Base-by-base conservation (phyloP, 768 basidiomycete genomes). In the Cyclocybe aegerita region DNA sequence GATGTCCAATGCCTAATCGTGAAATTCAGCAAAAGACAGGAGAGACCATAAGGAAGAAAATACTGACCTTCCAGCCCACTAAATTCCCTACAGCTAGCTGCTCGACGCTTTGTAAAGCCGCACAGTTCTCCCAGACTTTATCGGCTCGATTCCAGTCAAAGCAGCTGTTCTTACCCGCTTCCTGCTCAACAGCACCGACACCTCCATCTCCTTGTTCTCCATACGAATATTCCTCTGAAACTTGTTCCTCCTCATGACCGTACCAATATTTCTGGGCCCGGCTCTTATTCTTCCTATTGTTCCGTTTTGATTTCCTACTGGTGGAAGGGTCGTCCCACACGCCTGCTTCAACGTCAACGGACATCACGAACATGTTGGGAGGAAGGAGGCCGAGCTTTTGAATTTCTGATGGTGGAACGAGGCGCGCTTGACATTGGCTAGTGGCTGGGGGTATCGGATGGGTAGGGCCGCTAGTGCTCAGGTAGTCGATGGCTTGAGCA, bases 361-460 rank as follows among this genome's bases (percentile, higher is more conserved):
- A 83, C 2, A 87, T 88, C 32, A 90, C 84, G 53, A 90, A 81
- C 58, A 90, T 61, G 45, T 85, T 82, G 4, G 70, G 58, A 0
- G 88, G 88, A 7, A 90, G 57, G 41, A 68, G 59, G 12, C 78
- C 79, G 4, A 45, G 56, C 30, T 70, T 74, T 43, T 78, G 66
- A 39, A 80, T 77, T 59, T 83, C 79, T 3, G 88, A 89, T 0
- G 88, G 88, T 2, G 86, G 82, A 31, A 87, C 56, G 9, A 87
- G 65, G 1, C 70, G 74, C 46, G 52, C 31, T 58, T 50, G 31
- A 40, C 39, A 56, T 16, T 14, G 50, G 39, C 15, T 11, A 16
- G 35, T 37, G 4, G 34, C 4, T 10, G 38, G 34, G 0, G 30
- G 23, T 8, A 9, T 36, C 12, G 15, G 8, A 17, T 9, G 33